Conservation (phyloP, 768 basidiomycete species). For the Boletus tomentosulus region DNA sequence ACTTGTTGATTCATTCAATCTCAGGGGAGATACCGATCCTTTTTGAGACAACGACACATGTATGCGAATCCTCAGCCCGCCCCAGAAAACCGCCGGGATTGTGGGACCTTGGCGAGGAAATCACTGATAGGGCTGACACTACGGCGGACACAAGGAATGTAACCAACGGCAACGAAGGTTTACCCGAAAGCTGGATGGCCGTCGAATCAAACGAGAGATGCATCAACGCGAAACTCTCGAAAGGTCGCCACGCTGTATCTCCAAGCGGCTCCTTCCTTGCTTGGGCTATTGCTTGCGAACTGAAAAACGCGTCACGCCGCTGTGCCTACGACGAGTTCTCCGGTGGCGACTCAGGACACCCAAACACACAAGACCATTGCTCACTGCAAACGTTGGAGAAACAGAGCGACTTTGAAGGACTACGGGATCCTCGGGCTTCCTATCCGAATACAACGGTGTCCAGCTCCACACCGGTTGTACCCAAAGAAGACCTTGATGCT, state of each 20-base stretch:
- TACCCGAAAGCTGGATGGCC: conserved; percentile 2
- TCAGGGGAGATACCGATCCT: conserved; percentile 53
- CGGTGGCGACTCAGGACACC: not conserved
- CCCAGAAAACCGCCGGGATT: not conserved
- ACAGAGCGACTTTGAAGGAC: conserved; percentile 3
- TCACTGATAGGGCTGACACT: not conserved
- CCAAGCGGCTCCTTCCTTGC: not conserved
- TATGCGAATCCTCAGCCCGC: conserved; percentile 5
- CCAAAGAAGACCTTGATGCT: conserved; percentile 16
- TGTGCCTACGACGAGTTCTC: not conserved
- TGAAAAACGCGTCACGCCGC: not conserved
- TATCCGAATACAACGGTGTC: conserved; percentile 11
- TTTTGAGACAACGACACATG: conserved; percentile 27
- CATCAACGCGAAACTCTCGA: not conserved
- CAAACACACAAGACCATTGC: not conserved
- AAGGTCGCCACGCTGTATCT: conserved; percentile 1
- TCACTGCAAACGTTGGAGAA: not conserved
- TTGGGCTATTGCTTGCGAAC: not conserved
- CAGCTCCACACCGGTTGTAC: conserved; percentile 3
- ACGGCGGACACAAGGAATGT: not conserved
- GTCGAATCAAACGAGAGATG: conserved; percentile 2
- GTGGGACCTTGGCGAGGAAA: conserved; percentile 6
- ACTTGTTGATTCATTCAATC: conserved; percentile 34
- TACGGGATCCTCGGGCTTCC: conserved; percentile 15
- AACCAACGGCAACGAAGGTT: not conserved